Percentiles rank a stretch among this genome's conserved stretches.
Conservation (phyloP, 768 basidiomycete species). For the Phaeotremella fagi region DNA sequence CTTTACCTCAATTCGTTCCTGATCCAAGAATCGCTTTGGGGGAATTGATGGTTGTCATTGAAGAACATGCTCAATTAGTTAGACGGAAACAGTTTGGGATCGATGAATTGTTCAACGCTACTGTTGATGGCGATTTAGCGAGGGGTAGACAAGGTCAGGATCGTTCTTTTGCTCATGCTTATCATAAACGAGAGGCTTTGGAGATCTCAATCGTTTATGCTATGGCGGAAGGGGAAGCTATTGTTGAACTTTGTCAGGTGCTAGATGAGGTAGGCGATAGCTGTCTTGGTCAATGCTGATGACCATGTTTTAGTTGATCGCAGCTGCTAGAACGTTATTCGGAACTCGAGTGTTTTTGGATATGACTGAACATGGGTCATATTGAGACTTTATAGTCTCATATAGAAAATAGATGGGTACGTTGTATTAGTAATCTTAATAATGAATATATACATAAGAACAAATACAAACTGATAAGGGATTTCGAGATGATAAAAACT, state of each 20-base stretch:
- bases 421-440: background rate
- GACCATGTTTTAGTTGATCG: constrained; percentile 18
- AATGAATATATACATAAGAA: too few relatives aligned
- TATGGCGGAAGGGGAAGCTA: constrained; percentile 46
- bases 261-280: constrained; percentile 41
- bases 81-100: too few relatives aligned
- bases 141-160: background rate
- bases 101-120: background rate
- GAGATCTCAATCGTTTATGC: constrained; percentile 45
- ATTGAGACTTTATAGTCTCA: background rate
- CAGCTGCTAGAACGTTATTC: constrained; percentile 39
- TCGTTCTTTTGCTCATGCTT: too few relatives aligned
- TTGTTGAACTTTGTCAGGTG: constrained; percentile 38
- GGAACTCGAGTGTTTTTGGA: constrained; percentile 34
- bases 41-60: constrained; percentile 33
- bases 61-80: constrained; percentile 26
- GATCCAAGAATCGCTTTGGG: constrained; percentile 36
- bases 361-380: background rate
- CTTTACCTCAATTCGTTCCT: constrained; percentile 48
- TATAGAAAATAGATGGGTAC: background rate
- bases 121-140: background rate
- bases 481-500: too few relatives aligned
- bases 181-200: background rate
- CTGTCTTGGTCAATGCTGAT: constrained; percentile 1
- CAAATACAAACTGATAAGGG: too few relatives aligned